phyloP scores from a whole-genome alignment of 345 rosid genomes.

The Aquilaria yunnanensis region DNA sequence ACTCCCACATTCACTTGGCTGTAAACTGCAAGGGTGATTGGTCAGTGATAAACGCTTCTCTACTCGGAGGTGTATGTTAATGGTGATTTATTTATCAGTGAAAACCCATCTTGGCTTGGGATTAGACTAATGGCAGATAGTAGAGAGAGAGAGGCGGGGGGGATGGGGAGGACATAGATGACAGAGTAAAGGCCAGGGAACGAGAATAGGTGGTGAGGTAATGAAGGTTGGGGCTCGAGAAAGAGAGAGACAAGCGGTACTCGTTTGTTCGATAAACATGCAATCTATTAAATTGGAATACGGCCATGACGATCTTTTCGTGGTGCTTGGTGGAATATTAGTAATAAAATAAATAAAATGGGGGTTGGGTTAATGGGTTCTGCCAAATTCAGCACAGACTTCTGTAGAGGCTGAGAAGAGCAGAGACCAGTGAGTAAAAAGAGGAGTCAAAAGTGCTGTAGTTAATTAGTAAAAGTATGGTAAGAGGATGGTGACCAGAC shows the following conservation, averaged over 20 bases:
- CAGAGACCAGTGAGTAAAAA: constrained; percentile 30
- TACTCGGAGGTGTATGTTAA: background rate
- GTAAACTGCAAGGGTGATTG: no score
- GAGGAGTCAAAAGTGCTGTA: constrained; percentile 39
- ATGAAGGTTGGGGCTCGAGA: constrained; percentile 41
- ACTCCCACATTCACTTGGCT: background rate
- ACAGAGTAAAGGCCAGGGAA: constrained; percentile 6
- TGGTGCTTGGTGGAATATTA: constrained; percentile 6
- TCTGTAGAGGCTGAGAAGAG: constrained; percentile 9
- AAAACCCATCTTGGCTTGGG: constrained; percentile 1
- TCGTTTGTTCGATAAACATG: constrained; percentile 17
- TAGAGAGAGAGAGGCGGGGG: background rate
- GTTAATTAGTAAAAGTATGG: constrained; percentile 14
- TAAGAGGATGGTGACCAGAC: constrained; percentile 23
- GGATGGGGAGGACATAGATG: background rate
- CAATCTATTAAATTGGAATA: constrained; percentile 5
- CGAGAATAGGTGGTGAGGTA: background rate
- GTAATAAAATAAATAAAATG: background rate
- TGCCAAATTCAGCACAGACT: constrained; percentile 6
- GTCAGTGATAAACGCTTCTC: background rate
- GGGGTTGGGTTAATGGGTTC: no score
- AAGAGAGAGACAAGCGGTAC: constrained; percentile 26
- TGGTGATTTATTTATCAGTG: background rate
- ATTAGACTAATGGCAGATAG: background rate
- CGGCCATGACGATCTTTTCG: constrained; percentile 3